phyloP scores from a whole-genome alignment of 2,329 filamentous ascomycete genomes.

The Diaporthe batatas region DNA sequence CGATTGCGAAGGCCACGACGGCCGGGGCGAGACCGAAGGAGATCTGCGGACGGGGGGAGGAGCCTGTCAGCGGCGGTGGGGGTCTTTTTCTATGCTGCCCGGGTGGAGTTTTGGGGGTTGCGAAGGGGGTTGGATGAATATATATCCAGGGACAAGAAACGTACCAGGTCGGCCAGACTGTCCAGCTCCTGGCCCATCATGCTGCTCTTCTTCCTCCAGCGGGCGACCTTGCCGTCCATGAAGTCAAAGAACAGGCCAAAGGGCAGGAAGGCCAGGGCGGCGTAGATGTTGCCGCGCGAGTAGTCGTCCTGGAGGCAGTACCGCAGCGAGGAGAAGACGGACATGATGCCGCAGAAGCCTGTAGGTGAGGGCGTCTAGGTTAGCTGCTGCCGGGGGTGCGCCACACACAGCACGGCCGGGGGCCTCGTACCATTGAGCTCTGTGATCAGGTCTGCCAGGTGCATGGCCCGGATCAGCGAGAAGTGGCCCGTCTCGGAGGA shows the following conservation, averaged over 20 bases:
- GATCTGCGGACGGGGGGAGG: constrained; percentile 71
- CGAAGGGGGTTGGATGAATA: constrained; percentile 28
- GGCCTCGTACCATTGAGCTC: constrained; percentile 76
- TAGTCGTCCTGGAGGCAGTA: constrained; percentile 82
- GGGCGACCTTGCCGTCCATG: constrained; percentile 95
- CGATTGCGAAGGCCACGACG: constrained; percentile 87
- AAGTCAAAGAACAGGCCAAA: constrained; percentile 98
- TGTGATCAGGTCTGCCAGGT: constrained; percentile 87
- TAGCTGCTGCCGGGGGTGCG: constrained; percentile 25
- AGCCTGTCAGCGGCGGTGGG: background rate
- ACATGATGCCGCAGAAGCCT: constrained; percentile 93
- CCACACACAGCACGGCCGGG: background rate
- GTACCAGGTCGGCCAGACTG: constrained; percentile 92
- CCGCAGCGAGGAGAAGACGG: constrained; percentile 92
- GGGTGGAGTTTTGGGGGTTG: background rate
- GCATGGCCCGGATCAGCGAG: constrained; percentile 75
- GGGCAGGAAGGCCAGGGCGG: constrained; percentile 88
- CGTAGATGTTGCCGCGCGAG: constrained; percentile 79
- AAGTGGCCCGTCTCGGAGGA: constrained; percentile 80
- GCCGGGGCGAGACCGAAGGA: constrained; percentile 96
- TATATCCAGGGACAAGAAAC: constrained; percentile 46
- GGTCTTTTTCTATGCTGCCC: too few species aligned
- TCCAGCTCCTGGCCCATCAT: constrained; percentile 98
- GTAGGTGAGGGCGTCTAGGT: background rate
- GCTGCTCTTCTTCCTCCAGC: constrained; percentile 96